These are phyloP conservation scores for Xerocomellus chrysenteron DNA, from an alignment of 768 basidiomycete species.

Conservation along the genomic window DNA sequence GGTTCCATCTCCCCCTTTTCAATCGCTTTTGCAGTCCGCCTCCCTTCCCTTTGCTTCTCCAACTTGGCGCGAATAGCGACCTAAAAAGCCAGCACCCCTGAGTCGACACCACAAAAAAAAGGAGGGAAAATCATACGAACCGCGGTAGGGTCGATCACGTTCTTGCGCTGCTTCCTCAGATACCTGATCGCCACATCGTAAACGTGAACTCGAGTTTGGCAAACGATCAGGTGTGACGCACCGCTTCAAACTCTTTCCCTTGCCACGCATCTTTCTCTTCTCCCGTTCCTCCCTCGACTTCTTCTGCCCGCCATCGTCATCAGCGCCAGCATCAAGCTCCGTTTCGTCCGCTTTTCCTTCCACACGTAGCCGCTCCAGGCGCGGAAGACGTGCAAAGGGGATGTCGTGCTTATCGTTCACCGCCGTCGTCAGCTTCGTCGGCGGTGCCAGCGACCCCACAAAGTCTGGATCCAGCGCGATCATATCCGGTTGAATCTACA, in stretches of 20 bases:
- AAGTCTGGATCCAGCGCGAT: slow-evolving; percentile 82
- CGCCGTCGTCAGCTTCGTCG: slow-evolving; percentile 55
- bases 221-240: slow-evolving; percentile 22
- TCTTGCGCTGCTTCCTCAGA: slow-evolving; percentile 90
- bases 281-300: slow-evolving; percentile 38
- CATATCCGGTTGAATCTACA: slow-evolving; percentile 86
- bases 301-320: slow-evolving; percentile 32
- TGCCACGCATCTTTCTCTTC: slow-evolving; percentile 85
- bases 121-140: slow-evolving; percentile 38
- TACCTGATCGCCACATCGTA: slow-evolving; percentile 39
- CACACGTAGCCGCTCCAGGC: slow-evolving; percentile 61
- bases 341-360: slow-evolving; percentile 74
- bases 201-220: neutral
- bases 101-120: neutral
- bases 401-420: slow-evolving; percentile 45
- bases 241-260: slow-evolving; percentile 82
- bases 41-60: slow-evolving; percentile 55
- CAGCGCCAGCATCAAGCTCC: slow-evolving; percentile 43
- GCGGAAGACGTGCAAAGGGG: slow-evolving; percentile 70
- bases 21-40: slow-evolving; percentile 33
- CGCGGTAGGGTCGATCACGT: slow-evolving; percentile 83
- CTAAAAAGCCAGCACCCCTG: slow-evolving; percentile 16
- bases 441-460: slow-evolving; percentile 66
- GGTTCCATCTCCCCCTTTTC: slow-evolving; percentile 33
- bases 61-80: slow-evolving; percentile 68